A percentile compares a stretch with the other conserved stretches of the same genome.
Evolutionary conservation across 257 asterid genomes (phyloP).

Genomic region (Anisodus acutangulus): DNA sequence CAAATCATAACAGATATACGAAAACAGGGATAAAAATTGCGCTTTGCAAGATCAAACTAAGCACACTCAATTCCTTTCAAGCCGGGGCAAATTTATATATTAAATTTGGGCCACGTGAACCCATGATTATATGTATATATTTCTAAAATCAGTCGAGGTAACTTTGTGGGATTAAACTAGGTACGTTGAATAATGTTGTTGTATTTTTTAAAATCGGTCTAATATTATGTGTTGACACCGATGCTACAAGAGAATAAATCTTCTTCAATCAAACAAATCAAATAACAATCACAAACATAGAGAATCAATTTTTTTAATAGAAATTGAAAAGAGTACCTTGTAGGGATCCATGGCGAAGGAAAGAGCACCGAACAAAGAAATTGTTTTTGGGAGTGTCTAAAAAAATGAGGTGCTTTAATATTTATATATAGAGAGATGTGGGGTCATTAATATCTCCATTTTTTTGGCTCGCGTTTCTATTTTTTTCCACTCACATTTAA

Average conservation of each 20-base stretch:
- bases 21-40: too few species aligned
- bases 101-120: too few species aligned
- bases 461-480: conserved; percentile 54
- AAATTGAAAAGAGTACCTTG: conserved; percentile 47
- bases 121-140: too few species aligned
- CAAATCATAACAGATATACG: neutral
- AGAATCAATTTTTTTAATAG: neutral
- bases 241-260: neutral
- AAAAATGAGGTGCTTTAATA: conserved; percentile 3
- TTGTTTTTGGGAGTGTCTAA: neutral
- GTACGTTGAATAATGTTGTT: too few species aligned
- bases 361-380: neutral
- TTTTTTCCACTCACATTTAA: neutral
- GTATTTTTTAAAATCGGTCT: too few species aligned
- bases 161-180: too few species aligned
- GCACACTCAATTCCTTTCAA: too few species aligned
- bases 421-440: conserved; percentile 23
- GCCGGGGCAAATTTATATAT: too few species aligned
- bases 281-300: neutral
- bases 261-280: neutral
- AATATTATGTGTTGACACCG: too few species aligned
- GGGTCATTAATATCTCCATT: conserved; percentile 31
- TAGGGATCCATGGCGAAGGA: conserved; percentile 63
- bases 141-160: too few species aligned
- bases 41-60: neutral